A percentile compares a stretch with the other conserved stretches of the same genome.
phyloP scores from a whole-genome alignment of 2,329 filamentous ascomycete genomes.

The Beauveria pseudobassiana region DNA sequence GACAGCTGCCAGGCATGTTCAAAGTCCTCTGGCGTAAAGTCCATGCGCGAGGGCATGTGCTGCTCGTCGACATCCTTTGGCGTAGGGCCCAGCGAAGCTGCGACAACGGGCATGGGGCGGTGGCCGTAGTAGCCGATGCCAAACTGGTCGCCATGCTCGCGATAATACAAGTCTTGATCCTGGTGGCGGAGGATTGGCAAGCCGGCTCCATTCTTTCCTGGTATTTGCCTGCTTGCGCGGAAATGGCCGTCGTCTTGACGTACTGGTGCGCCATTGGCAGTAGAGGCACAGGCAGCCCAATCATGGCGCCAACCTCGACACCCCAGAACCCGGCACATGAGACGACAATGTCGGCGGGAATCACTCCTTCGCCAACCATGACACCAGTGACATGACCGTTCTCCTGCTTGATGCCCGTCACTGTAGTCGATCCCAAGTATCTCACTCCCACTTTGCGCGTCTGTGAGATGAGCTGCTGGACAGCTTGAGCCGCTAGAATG shows the following conservation, averaged over 20 bases:
- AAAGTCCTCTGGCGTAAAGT: constrained; percentile 54
- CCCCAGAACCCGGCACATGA: constrained; percentile 62
- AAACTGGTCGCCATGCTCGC: constrained; percentile 54
- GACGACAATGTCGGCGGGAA: constrained; percentile 52
- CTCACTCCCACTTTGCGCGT: constrained; percentile 50
- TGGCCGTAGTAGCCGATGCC: constrained; percentile 61
- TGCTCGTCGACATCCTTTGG: constrained; percentile 46
- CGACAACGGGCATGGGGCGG: constrained; percentile 51
- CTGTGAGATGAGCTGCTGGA: constrained; percentile 51
- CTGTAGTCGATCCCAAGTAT: constrained; percentile 48
- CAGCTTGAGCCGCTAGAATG: constrained; percentile 52
- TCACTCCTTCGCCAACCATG: constrained; percentile 35
- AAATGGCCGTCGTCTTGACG: constrained; percentile 50
- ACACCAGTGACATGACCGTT: constrained; percentile 49
- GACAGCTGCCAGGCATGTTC: constrained; percentile 51
- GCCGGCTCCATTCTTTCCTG: constrained; percentile 37
- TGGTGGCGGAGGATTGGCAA: constrained; percentile 56
- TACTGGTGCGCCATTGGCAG: constrained; percentile 58
- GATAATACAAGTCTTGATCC: constrained; percentile 57
- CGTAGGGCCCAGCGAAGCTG: constrained; percentile 45
- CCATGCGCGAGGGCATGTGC: constrained; percentile 56
- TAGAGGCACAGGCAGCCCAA: constrained; percentile 48
- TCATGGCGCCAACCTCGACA: constrained; percentile 56
- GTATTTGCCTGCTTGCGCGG: constrained; percentile 30
- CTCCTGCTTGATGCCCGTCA: constrained; percentile 47